A percentile compares a stretch with the other conserved stretches of the same genome.
Evolutionary conservation across 306 rosid species (phyloP).

Genomic region (Trichosanthes truncata): DNA sequence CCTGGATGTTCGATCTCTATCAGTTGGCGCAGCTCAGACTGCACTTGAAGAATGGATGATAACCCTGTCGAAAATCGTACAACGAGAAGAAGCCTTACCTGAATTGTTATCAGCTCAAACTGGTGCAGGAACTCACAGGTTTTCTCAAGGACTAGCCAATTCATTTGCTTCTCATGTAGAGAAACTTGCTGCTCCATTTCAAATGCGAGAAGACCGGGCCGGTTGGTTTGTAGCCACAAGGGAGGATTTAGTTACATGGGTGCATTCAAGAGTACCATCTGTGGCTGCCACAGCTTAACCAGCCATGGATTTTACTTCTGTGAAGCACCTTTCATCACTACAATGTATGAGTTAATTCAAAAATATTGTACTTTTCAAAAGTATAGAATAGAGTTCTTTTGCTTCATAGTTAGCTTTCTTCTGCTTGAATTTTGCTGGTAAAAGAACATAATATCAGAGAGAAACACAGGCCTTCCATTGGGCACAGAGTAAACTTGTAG

Average conservation of each 20-base stretch:
- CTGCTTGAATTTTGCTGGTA: background rate
- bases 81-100: slow-evolving; percentile 50
- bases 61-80: slow-evolving; percentile 55
- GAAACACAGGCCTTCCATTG: background rate
- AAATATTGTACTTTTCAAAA: background rate
- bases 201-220: slow-evolving; percentile 51
- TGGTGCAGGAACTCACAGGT: slow-evolving; percentile 69
- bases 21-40: slow-evolving; percentile 83
- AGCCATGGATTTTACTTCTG: background rate
- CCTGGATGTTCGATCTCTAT: slow-evolving; percentile 70
- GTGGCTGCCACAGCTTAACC: slow-evolving; percentile 4
- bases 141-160: slow-evolving; percentile 65
- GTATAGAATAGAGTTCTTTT: background rate
- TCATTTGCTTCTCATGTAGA: slow-evolving; percentile 71
- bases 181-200: slow-evolving; percentile 71
- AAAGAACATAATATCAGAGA: background rate
- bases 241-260: slow-evolving; percentile 81
- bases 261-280: slow-evolving; percentile 32
- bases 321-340: background rate
- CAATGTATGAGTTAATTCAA: background rate
- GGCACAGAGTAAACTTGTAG: slow-evolving; percentile 5
- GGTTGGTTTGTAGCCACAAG: slow-evolving; percentile 66
- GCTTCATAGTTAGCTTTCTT: background rate
- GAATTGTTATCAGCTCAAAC: slow-evolving; percentile 66
- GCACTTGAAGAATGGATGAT: slow-evolving; percentile 94